Conservation (phyloP, 768 basidiomycete species). For the Leccinum longicurvipes region DNA sequence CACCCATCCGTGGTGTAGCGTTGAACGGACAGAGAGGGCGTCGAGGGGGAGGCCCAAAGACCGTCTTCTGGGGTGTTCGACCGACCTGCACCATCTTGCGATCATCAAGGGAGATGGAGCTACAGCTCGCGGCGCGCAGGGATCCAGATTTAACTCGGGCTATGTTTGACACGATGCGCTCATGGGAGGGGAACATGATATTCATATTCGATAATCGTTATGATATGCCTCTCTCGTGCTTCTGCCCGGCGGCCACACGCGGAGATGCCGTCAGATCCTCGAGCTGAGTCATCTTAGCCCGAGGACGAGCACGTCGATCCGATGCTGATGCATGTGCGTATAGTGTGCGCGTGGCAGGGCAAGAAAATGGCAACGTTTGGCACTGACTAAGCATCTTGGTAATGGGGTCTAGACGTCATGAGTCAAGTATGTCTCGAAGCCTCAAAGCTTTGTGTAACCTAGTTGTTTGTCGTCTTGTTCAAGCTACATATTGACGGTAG, state of each 20-base stretch:
- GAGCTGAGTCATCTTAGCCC: not conserved
- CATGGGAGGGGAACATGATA: not conserved
- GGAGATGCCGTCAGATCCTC: not conserved
- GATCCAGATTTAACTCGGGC: slow-evolving; percentile 1
- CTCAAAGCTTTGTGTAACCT: not conserved
- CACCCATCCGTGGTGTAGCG: not conserved
- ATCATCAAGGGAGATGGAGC: slow-evolving; percentile 14
- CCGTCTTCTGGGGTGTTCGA: not conserved
- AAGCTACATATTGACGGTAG: too few relatives aligned
- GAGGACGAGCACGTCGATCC: not conserved
- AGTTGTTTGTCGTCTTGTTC: not conserved
- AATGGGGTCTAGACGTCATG: not conserved
- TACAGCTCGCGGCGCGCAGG: not conserved
- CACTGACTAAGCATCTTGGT: not conserved
- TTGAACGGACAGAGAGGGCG: not conserved
- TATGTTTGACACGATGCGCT: slow-evolving; percentile 5
- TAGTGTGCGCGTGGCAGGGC: not conserved
- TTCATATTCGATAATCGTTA: not conserved
- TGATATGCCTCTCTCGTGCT: not conserved
- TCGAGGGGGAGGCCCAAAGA: not conserved
- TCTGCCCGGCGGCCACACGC: not conserved
- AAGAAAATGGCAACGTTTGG: not conserved
- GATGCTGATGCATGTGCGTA: not conserved
- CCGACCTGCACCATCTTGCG: slow-evolving; percentile 1
- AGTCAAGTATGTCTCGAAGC: not conserved